Evolutionary conservation across 495 filamentous ascomycete genomes (phyloP).

Genomic region (Aspergillus cristatus): DNA sequence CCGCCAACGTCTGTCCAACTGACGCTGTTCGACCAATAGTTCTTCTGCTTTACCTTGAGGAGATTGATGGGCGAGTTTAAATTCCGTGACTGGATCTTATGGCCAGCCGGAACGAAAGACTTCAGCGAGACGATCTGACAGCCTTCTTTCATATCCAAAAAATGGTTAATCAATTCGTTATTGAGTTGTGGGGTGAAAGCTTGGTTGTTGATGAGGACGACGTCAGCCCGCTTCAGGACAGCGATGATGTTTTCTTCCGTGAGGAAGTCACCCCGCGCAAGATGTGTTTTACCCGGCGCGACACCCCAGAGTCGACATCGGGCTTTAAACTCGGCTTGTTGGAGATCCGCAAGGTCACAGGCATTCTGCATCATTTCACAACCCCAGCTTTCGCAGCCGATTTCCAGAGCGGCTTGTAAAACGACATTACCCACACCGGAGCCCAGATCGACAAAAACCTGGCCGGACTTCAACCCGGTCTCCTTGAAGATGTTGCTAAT

Average conservation of each 20-base stretch:
- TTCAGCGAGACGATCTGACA: slow-evolving; percentile 79
- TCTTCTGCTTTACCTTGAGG: slow-evolving; percentile 60
- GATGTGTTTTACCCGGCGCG: slow-evolving; percentile 61
- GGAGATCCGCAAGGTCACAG: slow-evolving; percentile 73
- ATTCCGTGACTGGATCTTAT: slow-evolving; percentile 60
- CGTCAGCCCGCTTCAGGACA: slow-evolving; percentile 73
- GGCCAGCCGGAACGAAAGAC: slow-evolving; percentile 64
- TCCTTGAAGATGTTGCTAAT: slow-evolving; percentile 71
- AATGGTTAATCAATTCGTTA: slow-evolving; percentile 76
- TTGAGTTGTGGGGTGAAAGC: slow-evolving; percentile 84
- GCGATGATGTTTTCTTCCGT: slow-evolving; percentile 59
- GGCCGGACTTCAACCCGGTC: slow-evolving; percentile 63
- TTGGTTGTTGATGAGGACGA: slow-evolving; percentile 94
- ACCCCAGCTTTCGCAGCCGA: slow-evolving; percentile 91
- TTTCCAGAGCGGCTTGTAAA: slow-evolving; percentile 85
- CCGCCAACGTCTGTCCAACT: slow-evolving; percentile 86
- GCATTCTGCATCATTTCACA: slow-evolving; percentile 92
- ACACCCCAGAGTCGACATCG: slow-evolving; percentile 89
- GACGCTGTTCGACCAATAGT: slow-evolving; percentile 74
- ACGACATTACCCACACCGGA: slow-evolving; percentile 95
- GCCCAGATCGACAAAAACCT: slow-evolving; percentile 88
- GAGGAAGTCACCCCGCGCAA: slow-evolving; percentile 80
- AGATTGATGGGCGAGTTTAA: slow-evolving; percentile 69
- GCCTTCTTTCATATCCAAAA: slow-evolving; percentile 89
- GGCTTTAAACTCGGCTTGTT: slow-evolving; percentile 75